A percentile compares a stretch with the other conserved stretches of the same genome.
phyloP scores from a whole-genome alignment of 2,329 filamentous ascomycete species.

The Juglanconis sp. region DNA sequence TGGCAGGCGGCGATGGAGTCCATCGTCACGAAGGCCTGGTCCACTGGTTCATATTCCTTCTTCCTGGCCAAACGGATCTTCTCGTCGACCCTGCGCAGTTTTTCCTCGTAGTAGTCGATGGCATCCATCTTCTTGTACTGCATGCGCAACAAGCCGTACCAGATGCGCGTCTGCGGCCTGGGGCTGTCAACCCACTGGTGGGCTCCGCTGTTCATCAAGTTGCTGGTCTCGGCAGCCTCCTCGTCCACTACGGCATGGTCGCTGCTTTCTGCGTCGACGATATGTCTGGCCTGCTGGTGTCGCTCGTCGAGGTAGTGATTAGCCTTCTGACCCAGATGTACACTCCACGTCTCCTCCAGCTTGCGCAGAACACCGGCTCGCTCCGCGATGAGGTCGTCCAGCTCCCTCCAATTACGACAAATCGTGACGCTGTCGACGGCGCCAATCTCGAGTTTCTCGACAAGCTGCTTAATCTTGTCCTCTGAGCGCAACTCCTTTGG shows the following conservation, averaged over 20 bases:
- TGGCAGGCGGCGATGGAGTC: constrained; percentile 89
- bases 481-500: constrained; percentile 76
- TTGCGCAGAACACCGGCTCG: constrained; percentile 64
- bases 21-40: constrained; percentile 95
- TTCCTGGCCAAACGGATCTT: constrained; percentile 67
- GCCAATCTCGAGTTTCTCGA: constrained; percentile 85
- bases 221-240: constrained; percentile 40
- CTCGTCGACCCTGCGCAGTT: constrained; percentile 74
- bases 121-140: constrained; percentile 76
- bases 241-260: constrained; percentile 31
- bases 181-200: constrained; percentile 44
- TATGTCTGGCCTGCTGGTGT: not conserved
- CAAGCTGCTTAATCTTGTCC: constrained; percentile 76
- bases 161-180: constrained; percentile 68
- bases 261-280: constrained; percentile 22
- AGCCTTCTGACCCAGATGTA: constrained; percentile 61
- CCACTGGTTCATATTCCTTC: constrained; percentile 72
- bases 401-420: constrained; percentile 79
- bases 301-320: constrained; percentile 26
- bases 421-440: constrained; percentile 84
- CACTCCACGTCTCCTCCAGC: constrained; percentile 81
- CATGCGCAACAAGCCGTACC: constrained; percentile 74
- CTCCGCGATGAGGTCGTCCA: constrained; percentile 71
- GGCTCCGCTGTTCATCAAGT: constrained; percentile 22
- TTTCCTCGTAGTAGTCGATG: constrained; percentile 91